Evolutionary conservation across 2,329 filamentous ascomycete species (phyloP), one percentile per base, ranked within the genome.

Genomic region (Monosporascus sp.): DNA sequence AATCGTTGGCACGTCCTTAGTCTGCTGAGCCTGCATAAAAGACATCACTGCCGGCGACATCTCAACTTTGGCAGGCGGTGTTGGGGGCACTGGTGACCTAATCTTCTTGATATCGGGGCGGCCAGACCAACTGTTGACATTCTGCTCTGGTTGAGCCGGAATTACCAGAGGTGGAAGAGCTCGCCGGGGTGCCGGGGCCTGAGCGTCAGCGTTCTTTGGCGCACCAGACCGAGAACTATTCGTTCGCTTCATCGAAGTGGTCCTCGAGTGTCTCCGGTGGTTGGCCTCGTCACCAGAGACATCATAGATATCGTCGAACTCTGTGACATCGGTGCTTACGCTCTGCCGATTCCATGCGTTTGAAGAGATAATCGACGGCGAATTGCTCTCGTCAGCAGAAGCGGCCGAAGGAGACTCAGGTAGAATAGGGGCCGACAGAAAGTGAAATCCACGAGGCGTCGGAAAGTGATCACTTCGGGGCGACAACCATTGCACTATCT

Each of bases 281-380:
- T 67, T 67, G 8, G 82, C 79, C 62, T 96, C 91, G 52, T 91
- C 84, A 60, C 95, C 91, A 17, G 90, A 91, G 43, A 90, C 81
- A 70, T 94, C 89, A 70, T 96, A 96, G 48, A 96, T 75, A 63
- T 95, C 90, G 70, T 96, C 90, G 63, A 93, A 93, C 59, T 90
- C 86, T 61, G 83, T 89, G 58, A 80, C 79, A 62, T 84, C 82
- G 60, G 86, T 86, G 68, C 80, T 75, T 62, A 78, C 72, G 74
- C 81, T 87, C 63, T 77, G 76, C 62, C 83, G 77, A 58, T 81
- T 85, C 88, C 87, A 85, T 26, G 77, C 77, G 58, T 81, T 78
- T 22, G 81, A 83, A 41, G 77, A 80, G 9, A 74, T 77, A 63
- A 77, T 78, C 51, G 77, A 83, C 53, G 81, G 70, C 38, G 73